phyloP scores from a whole-genome alignment of 345 rosid species.

The Noccaea bulbosa region DNA sequence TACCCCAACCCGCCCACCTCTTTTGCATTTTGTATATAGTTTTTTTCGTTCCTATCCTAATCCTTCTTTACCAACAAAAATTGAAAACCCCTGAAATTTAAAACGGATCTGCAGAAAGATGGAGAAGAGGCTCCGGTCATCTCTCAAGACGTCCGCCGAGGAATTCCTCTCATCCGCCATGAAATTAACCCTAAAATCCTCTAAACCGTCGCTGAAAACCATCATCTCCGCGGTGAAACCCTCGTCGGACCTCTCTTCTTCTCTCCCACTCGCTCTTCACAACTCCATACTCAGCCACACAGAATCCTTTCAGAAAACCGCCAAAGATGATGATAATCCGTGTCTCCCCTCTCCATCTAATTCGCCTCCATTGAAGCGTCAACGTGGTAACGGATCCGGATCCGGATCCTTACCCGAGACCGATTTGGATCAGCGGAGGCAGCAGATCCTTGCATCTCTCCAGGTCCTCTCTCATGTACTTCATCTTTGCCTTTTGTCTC shows the following conservation, averaged over 20 bases:
- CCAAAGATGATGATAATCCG: conserved; percentile 15
- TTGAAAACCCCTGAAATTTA: not conserved
- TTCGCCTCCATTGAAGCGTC: conserved; percentile 64
- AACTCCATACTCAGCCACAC: conserved; percentile 50
- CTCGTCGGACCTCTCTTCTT: conserved; percentile 58
- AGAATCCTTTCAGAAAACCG: conserved; percentile 44
- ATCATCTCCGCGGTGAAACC: conserved; percentile 56
- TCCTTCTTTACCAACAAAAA: not conserved
- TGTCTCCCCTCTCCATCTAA: conserved; percentile 35
- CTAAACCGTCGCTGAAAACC: conserved; percentile 69
- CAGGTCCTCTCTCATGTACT: conserved; percentile 52
- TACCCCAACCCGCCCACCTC: no score
- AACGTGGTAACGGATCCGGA: conserved; percentile 45
- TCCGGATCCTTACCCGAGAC: conserved; percentile 26
- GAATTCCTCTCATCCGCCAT: conserved; percentile 66
- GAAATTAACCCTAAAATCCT: conserved; percentile 55
- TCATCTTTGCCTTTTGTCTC: conserved; percentile 56
- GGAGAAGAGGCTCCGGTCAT: conserved; percentile 80
- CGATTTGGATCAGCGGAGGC: conserved; percentile 31
- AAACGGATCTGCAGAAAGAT: conserved; percentile 16
- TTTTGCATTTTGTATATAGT: no score
- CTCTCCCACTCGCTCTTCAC: conserved; percentile 64
- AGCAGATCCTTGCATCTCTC: conserved; percentile 49
- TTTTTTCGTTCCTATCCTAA: not conserved
- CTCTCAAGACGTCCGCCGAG: conserved; percentile 69